phyloP scores from a whole-genome alignment of 2,329 filamentous ascomycete species.

The Sphaerulina populicola region DNA sequence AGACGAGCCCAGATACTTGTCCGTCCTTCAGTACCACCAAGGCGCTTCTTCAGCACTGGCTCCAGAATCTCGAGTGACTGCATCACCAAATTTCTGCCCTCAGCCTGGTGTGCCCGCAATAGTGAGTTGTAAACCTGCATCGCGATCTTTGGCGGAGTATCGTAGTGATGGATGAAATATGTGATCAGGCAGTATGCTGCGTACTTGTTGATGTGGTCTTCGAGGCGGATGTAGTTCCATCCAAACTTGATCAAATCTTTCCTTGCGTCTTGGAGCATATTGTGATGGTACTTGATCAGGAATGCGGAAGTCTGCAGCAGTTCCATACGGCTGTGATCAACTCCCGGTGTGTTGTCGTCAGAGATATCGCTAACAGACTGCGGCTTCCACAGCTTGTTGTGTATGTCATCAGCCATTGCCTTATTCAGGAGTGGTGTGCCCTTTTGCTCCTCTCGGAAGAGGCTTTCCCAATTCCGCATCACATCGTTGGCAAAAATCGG shows the following conservation, averaged over 20 bases:
- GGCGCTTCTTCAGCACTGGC: slow-evolving; percentile 82
- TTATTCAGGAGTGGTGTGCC: slow-evolving; percentile 73
- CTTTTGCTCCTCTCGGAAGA: slow-evolving; percentile 46
- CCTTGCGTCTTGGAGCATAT: slow-evolving; percentile 76
- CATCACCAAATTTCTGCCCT: slow-evolving; percentile 82
- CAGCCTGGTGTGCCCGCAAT: slow-evolving; percentile 86
- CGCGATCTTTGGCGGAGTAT: slow-evolving; percentile 92
- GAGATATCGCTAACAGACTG: slow-evolving; percentile 63
- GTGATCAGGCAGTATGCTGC: slow-evolving; percentile 94
- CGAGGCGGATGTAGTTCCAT: slow-evolving; percentile 96
- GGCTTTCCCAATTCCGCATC: slow-evolving; percentile 63
- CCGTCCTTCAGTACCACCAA: slow-evolving; percentile 62
- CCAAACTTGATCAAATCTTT: slow-evolving; percentile 99
- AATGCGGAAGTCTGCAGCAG: slow-evolving; percentile 89
- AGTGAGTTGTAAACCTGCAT: slow-evolving; percentile 90
- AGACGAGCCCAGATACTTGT: slow-evolving; percentile 80
- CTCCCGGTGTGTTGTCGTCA: slow-evolving; percentile 77
- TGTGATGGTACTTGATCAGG: slow-evolving; percentile 88
- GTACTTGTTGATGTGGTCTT: slow-evolving; percentile 98
- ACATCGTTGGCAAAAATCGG: slow-evolving; percentile 95
- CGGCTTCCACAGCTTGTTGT: slow-evolving; percentile 87
- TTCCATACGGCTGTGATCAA: slow-evolving; percentile 94
- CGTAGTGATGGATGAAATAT: slow-evolving; percentile 95
- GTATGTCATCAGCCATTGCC: slow-evolving; percentile 78
- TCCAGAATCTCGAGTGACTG: slow-evolving; percentile 91